A percentile compares a stretch with the other conserved stretches of the same genome.
Conservation (phyloP, 345 rosid species). For the Cardamine occulta region DNA sequence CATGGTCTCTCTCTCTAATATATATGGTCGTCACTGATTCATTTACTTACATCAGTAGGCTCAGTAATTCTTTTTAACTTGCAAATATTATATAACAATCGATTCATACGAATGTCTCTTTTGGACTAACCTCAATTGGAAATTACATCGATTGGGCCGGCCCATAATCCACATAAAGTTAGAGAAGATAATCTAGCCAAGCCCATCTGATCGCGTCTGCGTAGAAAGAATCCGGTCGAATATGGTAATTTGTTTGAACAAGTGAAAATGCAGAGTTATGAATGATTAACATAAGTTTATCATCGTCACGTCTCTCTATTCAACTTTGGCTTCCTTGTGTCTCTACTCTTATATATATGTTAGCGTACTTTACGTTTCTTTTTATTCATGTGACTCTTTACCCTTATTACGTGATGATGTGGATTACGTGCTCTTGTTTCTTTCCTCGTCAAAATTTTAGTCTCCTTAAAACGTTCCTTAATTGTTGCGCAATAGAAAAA, state of each 20-base stretch:
- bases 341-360: not conserved
- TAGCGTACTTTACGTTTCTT: constrained; percentile 34
- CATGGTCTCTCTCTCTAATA: not conserved
- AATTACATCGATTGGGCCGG: not conserved
- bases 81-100: too few relatives aligned
- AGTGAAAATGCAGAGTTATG: constrained; percentile 42
- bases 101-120: not conserved
- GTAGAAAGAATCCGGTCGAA: too few relatives aligned
- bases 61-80: not conserved
- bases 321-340: not conserved
- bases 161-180: not conserved
- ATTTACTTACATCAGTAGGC: not conserved
- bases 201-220: not conserved
- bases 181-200: not conserved
- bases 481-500: not conserved
- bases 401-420: not conserved
- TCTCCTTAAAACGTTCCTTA: not conserved
- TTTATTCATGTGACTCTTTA: constrained; percentile 5
- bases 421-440: constrained; percentile 10
- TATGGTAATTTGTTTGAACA: constrained; percentile 40
- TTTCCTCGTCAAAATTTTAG: not conserved
- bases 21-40: not conserved
- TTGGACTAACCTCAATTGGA: too few relatives aligned
- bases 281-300: not conserved
- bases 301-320: constrained; percentile 23